Evolutionary conservation across 768 basidiomycete genomes (phyloP).

Genomic region (Russula virescens): DNA sequence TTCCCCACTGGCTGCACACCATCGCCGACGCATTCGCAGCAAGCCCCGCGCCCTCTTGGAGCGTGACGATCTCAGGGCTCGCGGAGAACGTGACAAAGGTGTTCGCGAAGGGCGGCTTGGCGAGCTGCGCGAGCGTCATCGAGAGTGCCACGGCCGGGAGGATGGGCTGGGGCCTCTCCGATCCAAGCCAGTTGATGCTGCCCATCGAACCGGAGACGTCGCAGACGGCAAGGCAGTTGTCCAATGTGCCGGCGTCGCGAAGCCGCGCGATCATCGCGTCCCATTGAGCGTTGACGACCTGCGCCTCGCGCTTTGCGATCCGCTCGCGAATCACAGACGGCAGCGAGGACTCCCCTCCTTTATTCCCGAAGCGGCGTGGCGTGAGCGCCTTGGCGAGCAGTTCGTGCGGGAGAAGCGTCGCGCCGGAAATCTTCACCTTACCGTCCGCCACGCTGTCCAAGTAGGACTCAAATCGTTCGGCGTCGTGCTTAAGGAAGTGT

Average conservation of each 20-base stretch:
- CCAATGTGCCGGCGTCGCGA: slow-evolving; percentile 48
- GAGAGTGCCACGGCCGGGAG: slow-evolving; percentile 60
- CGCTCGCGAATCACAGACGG: slow-evolving; percentile 30
- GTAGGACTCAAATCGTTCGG: slow-evolving; percentile 52
- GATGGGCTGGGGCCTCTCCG: slow-evolving; percentile 38
- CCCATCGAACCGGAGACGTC: slow-evolving; percentile 78
- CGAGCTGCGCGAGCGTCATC: slow-evolving; percentile 55
- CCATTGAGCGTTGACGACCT: slow-evolving; percentile 65
- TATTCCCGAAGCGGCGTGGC: not conserved
- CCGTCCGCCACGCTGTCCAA: slow-evolving; percentile 52
- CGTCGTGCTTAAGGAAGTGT: slow-evolving; percentile 54
- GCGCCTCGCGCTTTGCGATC: slow-evolving; percentile 33
- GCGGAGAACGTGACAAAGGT: slow-evolving; percentile 65
- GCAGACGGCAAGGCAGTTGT: slow-evolving; percentile 60
- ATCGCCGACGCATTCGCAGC: slow-evolving; percentile 37
- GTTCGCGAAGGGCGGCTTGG: slow-evolving; percentile 57
- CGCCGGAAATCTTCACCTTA: slow-evolving; percentile 53
- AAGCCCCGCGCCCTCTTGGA: slow-evolving; percentile 42
- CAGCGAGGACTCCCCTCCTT: slow-evolving; percentile 9
- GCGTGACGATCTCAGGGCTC: slow-evolving; percentile 41
- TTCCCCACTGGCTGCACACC: slow-evolving; percentile 37
- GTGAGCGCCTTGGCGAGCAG: slow-evolving; percentile 40
- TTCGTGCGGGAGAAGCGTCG: slow-evolving; percentile 61
- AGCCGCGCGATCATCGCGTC: slow-evolving; percentile 48
- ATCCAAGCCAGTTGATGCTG: slow-evolving; percentile 3